Evolutionary conservation across 2,329 filamentous ascomycete genomes (phyloP), one percentile per base, ranked within the genome.

Genomic region (Coleophoma crateriformis): DNA sequence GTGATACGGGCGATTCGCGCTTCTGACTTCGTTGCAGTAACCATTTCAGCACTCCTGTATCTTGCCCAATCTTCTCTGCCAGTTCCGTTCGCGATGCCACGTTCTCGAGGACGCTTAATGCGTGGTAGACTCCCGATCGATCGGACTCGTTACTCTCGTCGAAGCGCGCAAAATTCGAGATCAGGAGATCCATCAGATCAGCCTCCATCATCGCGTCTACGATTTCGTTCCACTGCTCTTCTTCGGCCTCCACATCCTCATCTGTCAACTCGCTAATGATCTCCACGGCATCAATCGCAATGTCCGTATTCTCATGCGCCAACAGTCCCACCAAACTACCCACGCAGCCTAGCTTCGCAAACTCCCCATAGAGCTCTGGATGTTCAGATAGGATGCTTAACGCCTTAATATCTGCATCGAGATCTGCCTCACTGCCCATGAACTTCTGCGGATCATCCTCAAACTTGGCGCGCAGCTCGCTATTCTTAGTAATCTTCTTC

Each of bases 221-320:
- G 8, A 99, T 70, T 1, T 70, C 74, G 53, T 87, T 81, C 90
- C 91, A 96, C 61, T 96, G 84, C 49, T 81, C 81, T 59, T 90
- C 84, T 52, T 86, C 82, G 2, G 88, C 89, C 39, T 84, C 78
- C 2, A 96, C 89, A 63, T 97, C 92, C 64, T 99, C 91, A 61
- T 97, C 94, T 13, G 90, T 95, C 58, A 97, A 73, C 70, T 99
- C 94, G 49, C 82, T 85, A 46, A 99, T 81, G 43, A 96, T 88
- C 70, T 97, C 88, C 45, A 96, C 84, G 0, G 87, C 88, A 55
- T 87, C 88, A 60, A 97, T 95, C 11, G 94, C 90, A 56, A 99
- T 95, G 63, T 99, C 94, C 0, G 91, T 92, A 66, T 99, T 99
- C 61, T 99, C 94, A 66, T 99, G 94, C 14, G 92, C 86, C 45